These are phyloP conservation scores for Exophiala lecanii-corni DNA, from an alignment of 2,329 filamentous ascomycete genomes.

Conservation along the genomic window DNA sequence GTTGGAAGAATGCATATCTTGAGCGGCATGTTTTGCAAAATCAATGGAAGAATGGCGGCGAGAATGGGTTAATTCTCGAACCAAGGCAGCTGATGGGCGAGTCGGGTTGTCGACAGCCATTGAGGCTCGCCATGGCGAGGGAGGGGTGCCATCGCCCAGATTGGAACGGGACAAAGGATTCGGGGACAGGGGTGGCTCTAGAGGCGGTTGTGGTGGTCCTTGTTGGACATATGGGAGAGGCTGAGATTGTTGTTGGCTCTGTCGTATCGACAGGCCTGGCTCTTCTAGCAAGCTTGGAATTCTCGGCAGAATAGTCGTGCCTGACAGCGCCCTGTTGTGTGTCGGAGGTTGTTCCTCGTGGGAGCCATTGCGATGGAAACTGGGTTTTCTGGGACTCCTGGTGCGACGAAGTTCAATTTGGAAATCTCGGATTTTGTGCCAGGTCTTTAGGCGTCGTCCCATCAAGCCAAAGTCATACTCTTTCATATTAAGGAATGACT, in stretches of 20 bases:
- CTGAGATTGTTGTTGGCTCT: constrained; percentile 13
- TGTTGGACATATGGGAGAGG: constrained; percentile 11
- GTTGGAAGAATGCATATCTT: constrained; percentile 25
- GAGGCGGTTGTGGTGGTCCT: constrained; percentile 5
- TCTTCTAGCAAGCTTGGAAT: constrained; percentile 40
- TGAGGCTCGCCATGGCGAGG: constrained; percentile 41
- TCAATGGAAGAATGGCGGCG: constrained; percentile 86
- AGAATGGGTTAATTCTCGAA: constrained; percentile 77
- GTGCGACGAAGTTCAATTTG: constrained; percentile 76
- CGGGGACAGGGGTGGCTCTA: constrained; percentile 26
- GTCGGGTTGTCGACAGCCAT: constrained; percentile 39
- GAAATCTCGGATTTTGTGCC: constrained; percentile 90
- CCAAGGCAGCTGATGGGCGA: constrained; percentile 72
- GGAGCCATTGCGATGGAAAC: constrained; percentile 26
- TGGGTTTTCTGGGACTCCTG: constrained; percentile 35
- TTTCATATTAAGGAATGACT: constrained; percentile 90
- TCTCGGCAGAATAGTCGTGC: constrained; percentile 38
- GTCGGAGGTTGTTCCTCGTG: constrained; percentile 42
- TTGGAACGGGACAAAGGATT: constrained; percentile 18
- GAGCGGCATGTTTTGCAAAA: constrained; percentile 45
- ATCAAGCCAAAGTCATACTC: constrained; percentile 91
- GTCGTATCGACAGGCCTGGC: constrained; percentile 28
- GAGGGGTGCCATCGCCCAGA: constrained; percentile 37
- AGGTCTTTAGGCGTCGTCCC: constrained; percentile 82
- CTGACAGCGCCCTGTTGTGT: constrained; percentile 35